Base-by-base conservation (phyloP, 495 filamentous ascomycete species). In the Aspergillus hancockii region DNA sequence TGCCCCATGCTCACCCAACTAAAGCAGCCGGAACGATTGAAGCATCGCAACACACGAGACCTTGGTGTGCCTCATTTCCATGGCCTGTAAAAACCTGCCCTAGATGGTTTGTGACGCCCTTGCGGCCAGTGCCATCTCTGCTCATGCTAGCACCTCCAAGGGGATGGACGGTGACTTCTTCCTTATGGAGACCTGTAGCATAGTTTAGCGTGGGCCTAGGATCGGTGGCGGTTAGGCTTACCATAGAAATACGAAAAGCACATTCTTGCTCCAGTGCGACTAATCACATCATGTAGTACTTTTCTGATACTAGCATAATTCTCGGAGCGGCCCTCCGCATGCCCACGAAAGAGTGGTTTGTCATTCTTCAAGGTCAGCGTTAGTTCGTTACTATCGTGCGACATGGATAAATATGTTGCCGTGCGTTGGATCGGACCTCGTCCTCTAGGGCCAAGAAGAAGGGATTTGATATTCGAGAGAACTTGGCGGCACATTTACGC, bases 401-500 rank as follows among this genome's bases (percentile, higher is more conserved):
- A 85, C 87, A 90, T 89, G 57, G 88, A 80, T n/a, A 89, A 73
- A 69, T 88, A 89, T 8, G 84, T 76, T 62, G 88, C 82, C 0
- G 85, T 90, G 54, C 71, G 80, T 61, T 82, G 81, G 1, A 86
- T 65, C 25, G 80, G 79, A 14, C 85, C 82, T 34, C 78, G 76
- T 19, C 67, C 79, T 58, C 86, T 88, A 0, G 85, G 81, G 0
- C 86, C 86, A 1, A 85, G 59, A 31, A 88, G 69, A 10, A 75
- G 57, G 60, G 80, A 83, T 40, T 79, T 81, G 5, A 77, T 68
- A 8, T 77, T 74, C 16, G 81, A 75, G 18, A 85, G 63, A 8
- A 75, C 70, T 13, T 76, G 76, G 52, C 77, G 76, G 12, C 79
- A 60, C 41, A 68, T 76, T 6, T 5, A 1, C 2, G 10, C 22